Conservation (phyloP, 2,329 filamentous ascomycete genomes). For the Talaromyces piceae region DNA sequence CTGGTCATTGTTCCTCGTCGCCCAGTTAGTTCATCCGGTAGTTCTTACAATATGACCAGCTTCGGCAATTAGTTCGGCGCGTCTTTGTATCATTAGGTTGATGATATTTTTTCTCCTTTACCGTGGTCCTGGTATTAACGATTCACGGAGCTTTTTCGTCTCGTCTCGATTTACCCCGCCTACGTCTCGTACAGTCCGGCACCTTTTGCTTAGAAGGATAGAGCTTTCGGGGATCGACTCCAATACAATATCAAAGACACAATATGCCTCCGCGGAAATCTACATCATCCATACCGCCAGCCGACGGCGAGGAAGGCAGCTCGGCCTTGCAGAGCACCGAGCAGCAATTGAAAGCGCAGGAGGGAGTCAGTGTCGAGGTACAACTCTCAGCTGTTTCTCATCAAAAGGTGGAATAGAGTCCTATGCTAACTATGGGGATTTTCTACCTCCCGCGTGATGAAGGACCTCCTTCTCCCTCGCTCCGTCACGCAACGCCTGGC, state of each 20-base stretch:
- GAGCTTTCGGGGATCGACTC: neutral
- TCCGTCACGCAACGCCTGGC: conserved; percentile 55
- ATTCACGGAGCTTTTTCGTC: too few relatives aligned
- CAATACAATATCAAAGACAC: neutral
- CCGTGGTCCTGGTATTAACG: too few relatives aligned
- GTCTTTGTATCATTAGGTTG: too few relatives aligned
- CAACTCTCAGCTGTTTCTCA: neutral
- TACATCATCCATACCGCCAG: conserved; percentile 21
- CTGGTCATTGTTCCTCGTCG: too few relatives aligned
- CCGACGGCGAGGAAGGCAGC: conserved; percentile 10
- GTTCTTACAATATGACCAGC: too few relatives aligned
- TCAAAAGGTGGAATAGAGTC: neutral
- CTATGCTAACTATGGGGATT: neutral
- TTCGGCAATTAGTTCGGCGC: too few relatives aligned
- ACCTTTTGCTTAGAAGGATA: too few relatives aligned
- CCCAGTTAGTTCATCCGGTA: too few relatives aligned
- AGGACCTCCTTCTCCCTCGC: conserved; percentile 58
- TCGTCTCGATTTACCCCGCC: too few relatives aligned
- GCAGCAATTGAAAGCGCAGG: conserved; percentile 32
- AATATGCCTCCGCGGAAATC: conserved; percentile 34
- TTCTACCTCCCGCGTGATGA: neutral
- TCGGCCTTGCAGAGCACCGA: conserved; percentile 26
- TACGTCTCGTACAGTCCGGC: too few relatives aligned
- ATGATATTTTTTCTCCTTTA: too few relatives aligned
- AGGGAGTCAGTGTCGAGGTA: conserved; percentile 37